Conservation (phyloP, 169 alveolate genomes). For the Eimeria acervulina region DNA sequence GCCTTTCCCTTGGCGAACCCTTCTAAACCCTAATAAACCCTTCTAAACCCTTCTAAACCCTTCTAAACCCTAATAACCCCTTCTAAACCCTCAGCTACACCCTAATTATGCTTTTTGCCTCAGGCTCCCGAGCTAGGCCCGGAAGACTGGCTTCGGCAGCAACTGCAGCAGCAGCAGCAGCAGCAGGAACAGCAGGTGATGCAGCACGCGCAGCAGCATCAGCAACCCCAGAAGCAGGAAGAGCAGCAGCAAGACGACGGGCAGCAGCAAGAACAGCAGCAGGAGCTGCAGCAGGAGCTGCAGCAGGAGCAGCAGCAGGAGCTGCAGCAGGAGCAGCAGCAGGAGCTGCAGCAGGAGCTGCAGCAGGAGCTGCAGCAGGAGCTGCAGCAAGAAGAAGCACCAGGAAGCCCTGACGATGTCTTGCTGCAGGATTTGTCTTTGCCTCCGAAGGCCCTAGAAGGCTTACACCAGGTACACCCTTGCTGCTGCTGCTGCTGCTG, state of each 20-base stretch:
- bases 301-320: conserved; percentile 5
- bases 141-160: conserved; percentile 4
- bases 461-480: neutral
- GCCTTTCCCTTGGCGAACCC: no score
- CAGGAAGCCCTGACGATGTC: conserved; percentile 12
- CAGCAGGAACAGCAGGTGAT: neutral
- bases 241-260: conserved; percentile 3
- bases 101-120: neutral
- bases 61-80: neutral
- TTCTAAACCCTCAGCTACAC: neutral
- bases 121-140: conserved; percentile 27
- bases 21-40: no score
- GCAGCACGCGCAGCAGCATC: neutral
- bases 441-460: neutral
- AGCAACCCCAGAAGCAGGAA: neutral
- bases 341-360: neutral
- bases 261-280: neutral
- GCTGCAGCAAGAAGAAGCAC: conserved; percentile 13
- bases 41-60: no score
- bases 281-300: neutral
- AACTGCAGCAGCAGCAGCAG: conserved; percentile 16
- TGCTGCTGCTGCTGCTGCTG: neutral
- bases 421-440: conserved; percentile 11
- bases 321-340: neutral
- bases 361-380: conserved; percentile 30